Base-by-base conservation (phyloP, 257 asterid species). In the Lycium ferocissimum region DNA sequence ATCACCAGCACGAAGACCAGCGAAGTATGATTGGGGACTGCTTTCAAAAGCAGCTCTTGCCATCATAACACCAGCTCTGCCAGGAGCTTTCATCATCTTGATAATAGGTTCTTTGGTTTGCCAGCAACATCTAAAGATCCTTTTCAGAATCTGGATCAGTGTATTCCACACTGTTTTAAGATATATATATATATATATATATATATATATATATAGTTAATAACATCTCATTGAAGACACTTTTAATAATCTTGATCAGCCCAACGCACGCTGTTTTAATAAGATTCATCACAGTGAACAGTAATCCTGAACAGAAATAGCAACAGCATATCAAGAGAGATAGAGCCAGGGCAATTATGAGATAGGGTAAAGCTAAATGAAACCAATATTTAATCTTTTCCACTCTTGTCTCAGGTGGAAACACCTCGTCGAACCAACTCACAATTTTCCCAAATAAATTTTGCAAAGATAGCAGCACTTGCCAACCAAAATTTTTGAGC, bases 11-110 rank as follows among this genome's bases (percentile, higher is more conserved):
- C 54, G 86, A 59, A 91, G 91, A 20, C 84, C 69, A 3, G 5
- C 4, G 57, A 91, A 91, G 62, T 91, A 91, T 1, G 26, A 86
- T 56, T 5, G 53, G 15, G 91, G 91, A 65, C 85, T 37, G 35
- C 7, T 15, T 81, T 83, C 91, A 49, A 90, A 91, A 8, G 1
- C 1, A 4, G 17, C 2, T 76, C 92, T 89, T 6, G 33, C 69
- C 86, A 91, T 89, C 76, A 14, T 47, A 62, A 1, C 17, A 51
- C 45, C 45, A 40, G 86, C 83, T 86, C 90, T 83, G 22, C 90
- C 91, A 0, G 90, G 92, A 22, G 91, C 92, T 73, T 79, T 90
- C 94, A 90, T 90, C 91, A 37, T 91, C 90, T 80, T 91, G 82
- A 4, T 5, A 22, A 22, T 22, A 63, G 71, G 71, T 22, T 1